Conservation (phyloP, 1,284 basidiomycete species). For the Apiotrichum siamense region DNA sequence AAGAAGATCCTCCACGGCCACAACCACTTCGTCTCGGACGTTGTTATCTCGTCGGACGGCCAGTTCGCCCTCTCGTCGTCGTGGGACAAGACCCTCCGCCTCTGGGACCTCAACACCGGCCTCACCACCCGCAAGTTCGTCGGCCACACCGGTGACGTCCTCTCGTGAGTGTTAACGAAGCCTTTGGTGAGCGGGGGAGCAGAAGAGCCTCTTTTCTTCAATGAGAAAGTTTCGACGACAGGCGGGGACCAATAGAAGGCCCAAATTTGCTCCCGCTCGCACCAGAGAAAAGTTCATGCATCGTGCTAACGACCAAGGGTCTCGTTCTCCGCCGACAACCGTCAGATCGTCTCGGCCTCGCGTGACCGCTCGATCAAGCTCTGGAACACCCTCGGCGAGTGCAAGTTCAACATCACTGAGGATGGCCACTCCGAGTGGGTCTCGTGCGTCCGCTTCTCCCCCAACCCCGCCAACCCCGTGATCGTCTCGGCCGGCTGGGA, state of each 20-base stretch:
- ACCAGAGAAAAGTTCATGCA: not conserved
- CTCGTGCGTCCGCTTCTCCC: conserved; percentile 98
- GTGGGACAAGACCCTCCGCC: conserved; percentile 99
- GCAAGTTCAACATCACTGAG: conserved; percentile 99
- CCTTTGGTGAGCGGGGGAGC: not conserved
- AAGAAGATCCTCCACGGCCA: conserved; percentile 98
- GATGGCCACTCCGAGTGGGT: conserved; percentile 98
- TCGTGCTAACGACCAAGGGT: conserved; percentile 50
- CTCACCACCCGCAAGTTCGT: conserved; percentile 92
- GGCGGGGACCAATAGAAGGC: no score
- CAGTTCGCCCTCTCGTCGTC: conserved; percentile 99
- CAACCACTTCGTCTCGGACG: conserved; percentile 99
- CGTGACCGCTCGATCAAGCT: conserved; percentile 98
- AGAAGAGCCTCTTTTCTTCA: no score
- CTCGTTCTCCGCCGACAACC: conserved; percentile 95
- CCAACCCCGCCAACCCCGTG: conserved; percentile 95
- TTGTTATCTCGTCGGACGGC: conserved; percentile 96
- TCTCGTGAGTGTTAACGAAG: conserved; percentile 54
- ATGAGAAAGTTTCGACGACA: not conserved
- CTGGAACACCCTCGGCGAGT: conserved; percentile 99
- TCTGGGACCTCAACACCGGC: conserved; percentile 98
- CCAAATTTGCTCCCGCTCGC: not conserved
- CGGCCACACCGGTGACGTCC: conserved; percentile 95
- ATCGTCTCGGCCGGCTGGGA: conserved; percentile 99
- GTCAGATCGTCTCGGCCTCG: conserved; percentile 97